These are phyloP conservation scores for Vitis cinerea DNA, from an alignment of 164 flowering plant species.

Conservation along the genomic window DNA sequence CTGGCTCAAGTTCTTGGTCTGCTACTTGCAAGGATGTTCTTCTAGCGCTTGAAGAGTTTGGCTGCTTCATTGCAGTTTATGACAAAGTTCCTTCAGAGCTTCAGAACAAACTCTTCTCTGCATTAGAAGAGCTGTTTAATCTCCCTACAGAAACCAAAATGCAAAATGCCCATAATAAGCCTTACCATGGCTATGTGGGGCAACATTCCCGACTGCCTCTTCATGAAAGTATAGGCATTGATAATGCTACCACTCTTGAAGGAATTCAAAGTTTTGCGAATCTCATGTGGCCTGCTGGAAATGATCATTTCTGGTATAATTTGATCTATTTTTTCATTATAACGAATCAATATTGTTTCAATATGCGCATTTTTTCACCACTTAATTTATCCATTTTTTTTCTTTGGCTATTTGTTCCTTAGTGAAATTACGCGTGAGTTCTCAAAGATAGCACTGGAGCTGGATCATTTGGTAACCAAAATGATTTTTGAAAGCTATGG, in stretches of 20 bases:
- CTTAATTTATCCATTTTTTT: neutral
- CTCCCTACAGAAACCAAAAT: conserved; percentile 43
- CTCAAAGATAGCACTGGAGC: conserved; percentile 15
- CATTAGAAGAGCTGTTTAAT: conserved; percentile 32
- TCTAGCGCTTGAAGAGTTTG: conserved; percentile 42
- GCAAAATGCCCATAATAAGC: conserved; percentile 34
- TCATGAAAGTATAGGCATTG: conserved; percentile 50
- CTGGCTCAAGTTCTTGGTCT: conserved; percentile 32
- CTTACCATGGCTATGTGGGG: conserved; percentile 45
- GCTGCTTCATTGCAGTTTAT: conserved; percentile 35
- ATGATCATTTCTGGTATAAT: conserved; percentile 32
- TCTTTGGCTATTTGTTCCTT: neutral
- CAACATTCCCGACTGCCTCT: conserved; percentile 33
- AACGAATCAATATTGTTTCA: neutral
- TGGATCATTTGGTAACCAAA: conserved; percentile 17
- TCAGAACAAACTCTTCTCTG: conserved; percentile 20
- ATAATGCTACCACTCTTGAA: conserved; percentile 27
- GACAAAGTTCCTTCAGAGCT: conserved; percentile 22
- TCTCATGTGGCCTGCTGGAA: conserved; percentile 56
- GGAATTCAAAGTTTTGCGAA: conserved; percentile 29
- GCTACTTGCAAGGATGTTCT: conserved; percentile 23
- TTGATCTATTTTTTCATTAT: neutral
- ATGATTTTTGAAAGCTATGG: conserved; percentile 38
- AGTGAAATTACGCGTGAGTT: conserved; percentile 22
- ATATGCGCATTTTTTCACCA: neutral